Evolutionary conservation across 257 asterid genomes (phyloP).

Genomic region (Datura wrightii): DNA sequence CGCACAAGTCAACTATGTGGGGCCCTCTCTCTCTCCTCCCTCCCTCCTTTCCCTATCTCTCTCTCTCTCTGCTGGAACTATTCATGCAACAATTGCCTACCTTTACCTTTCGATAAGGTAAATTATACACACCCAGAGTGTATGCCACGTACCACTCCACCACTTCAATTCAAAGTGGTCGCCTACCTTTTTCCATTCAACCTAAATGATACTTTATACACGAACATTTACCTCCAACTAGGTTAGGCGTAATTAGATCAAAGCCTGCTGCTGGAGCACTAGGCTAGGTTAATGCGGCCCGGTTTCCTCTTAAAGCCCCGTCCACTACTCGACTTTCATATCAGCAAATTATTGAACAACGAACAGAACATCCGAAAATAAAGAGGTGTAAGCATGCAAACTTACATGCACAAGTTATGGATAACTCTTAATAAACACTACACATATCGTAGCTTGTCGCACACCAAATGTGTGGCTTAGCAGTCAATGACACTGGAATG

Average conservation of each 20-base stretch:
- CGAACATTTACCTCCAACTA: neutral
- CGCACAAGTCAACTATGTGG: neutral
- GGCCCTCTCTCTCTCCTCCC: neutral
- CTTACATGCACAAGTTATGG: neutral
- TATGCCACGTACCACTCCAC: neutral
- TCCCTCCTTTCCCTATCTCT: neutral
- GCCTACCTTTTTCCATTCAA: neutral
- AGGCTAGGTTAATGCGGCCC: neutral
- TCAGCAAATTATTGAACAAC: neutral
- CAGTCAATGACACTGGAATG: neutral
- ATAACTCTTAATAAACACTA: neutral
- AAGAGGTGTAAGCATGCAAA: slow-evolving; percentile 2
- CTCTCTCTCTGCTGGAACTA: neutral
- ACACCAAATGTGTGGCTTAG: neutral
- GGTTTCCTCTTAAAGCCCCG: neutral
- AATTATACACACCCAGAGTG: neutral
- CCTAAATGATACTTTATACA: neutral
- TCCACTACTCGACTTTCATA: neutral
- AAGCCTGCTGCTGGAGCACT: neutral
- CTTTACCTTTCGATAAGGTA: neutral
- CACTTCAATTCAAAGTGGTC: slow-evolving; percentile 5
- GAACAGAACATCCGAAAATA: neutral
- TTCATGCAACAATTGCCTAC: neutral
- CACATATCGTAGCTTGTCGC: neutral
- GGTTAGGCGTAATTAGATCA: neutral